Conservation (phyloP, 1,139 yeast genomes). For the Candida sanyaensis region DNA sequence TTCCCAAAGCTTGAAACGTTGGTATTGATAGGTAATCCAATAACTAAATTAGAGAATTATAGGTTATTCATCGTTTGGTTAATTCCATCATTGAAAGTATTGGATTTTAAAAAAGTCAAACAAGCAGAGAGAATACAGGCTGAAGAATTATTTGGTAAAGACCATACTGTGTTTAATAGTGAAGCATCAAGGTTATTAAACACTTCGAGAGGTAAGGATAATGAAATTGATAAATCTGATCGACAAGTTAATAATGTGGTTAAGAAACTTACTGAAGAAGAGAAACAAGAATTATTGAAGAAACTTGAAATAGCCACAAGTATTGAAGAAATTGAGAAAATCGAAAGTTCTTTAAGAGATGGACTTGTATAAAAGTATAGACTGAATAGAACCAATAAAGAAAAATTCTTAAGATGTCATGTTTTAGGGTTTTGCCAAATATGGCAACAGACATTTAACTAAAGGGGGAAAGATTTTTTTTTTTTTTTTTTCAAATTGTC, state of each 20-base stretch:
- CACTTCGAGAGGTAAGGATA: too few species aligned
- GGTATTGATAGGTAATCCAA: constrained; percentile 62
- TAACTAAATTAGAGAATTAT: constrained; percentile 55
- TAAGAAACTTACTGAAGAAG: constrained; percentile 53
- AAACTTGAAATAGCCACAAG: constrained; percentile 64
- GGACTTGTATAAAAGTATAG: constrained; percentile 7
- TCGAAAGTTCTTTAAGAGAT: constrained; percentile 42
- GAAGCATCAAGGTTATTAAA: constrained; percentile 12
- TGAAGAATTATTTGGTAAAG: constrained; percentile 44
- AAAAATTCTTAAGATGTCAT: too few species aligned
- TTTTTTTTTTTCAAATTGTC: too few species aligned
- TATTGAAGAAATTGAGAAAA: constrained; percentile 70
- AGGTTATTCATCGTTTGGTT: constrained; percentile 61
- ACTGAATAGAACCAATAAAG: too few species aligned
- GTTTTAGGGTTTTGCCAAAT: too few species aligned
- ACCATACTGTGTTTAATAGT: constrained; percentile 12
- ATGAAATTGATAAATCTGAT: constrained; percentile 1
- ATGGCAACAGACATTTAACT: too few species aligned
- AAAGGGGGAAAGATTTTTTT: too few species aligned
- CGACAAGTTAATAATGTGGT: constrained; percentile 13
- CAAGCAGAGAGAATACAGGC: constrained; percentile 53
- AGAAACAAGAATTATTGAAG: constrained; percentile 50
- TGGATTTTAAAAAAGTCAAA: constrained; percentile 70
- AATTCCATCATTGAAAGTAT: constrained; percentile 58
- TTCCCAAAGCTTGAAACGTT: constrained; percentile 47